Conservation (phyloP, 495 filamentous ascomycete species). For the Annulohypoxylon maeteangense region DNA sequence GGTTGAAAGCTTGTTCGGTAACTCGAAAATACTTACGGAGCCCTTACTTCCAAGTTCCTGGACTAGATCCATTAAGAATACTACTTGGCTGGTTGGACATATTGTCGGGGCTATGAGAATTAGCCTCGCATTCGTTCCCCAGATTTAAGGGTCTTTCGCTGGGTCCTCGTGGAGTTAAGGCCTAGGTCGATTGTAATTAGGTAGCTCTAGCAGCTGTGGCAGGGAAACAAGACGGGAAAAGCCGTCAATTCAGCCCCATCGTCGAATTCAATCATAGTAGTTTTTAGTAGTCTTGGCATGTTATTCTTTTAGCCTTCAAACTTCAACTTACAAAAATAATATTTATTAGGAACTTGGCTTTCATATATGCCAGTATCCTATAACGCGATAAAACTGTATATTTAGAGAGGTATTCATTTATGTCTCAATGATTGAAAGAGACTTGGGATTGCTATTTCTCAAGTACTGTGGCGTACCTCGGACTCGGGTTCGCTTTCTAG, state of each 20-base stretch:
- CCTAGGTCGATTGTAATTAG: too few species aligned
- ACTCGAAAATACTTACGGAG: neutral
- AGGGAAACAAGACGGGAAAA: neutral
- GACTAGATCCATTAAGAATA: neutral
- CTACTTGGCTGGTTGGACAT: neutral
- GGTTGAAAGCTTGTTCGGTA: neutral
- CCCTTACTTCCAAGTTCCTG: too few species aligned
- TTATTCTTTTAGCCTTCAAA: neutral
- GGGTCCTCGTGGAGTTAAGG: neutral
- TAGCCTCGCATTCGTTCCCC: conserved; percentile 6
- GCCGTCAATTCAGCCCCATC: conserved; percentile 10
- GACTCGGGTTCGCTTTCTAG: neutral
- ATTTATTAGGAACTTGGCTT: too few species aligned
- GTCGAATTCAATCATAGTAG: neutral
- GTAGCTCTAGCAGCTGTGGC: too few species aligned
- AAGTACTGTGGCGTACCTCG: neutral
- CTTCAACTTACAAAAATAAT: too few species aligned
- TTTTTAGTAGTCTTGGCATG: neutral
- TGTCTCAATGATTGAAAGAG: neutral
- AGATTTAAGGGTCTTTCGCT: neutral
- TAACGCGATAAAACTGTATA: too few species aligned
- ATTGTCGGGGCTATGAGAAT: neutral
- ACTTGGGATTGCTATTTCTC: too few species aligned
- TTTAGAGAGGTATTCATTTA: too few species aligned
- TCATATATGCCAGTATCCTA: too few species aligned